Conservation (phyloP, 495 filamentous ascomycete genomes). For the Xylaria grammica region DNA sequence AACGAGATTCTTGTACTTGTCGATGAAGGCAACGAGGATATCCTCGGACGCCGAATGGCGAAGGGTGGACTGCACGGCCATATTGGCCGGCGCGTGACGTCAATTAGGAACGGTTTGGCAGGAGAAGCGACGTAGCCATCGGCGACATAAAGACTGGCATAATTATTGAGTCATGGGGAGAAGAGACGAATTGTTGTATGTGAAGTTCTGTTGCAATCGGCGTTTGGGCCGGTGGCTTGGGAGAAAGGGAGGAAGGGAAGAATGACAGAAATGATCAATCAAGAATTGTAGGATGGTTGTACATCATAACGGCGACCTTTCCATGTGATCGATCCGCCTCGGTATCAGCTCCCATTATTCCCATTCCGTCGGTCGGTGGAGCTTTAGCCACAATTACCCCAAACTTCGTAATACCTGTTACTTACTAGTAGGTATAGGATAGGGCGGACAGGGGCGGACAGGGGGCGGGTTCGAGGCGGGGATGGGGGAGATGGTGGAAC, state of each 20-base stretch:
- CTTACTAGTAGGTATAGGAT: background rate
- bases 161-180: slow-evolving; percentile 8
- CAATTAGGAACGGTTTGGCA: slow-evolving; percentile 25
- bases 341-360: slow-evolving; percentile 17
- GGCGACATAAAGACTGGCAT: slow-evolving; percentile 17
- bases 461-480: too few species aligned
- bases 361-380: background rate
- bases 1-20: slow-evolving; percentile 67
- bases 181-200: background rate
- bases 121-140: slow-evolving; percentile 16
- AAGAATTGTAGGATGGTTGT: background rate
- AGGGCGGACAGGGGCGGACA: too few species aligned
- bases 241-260: slow-evolving; percentile 2
- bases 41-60: slow-evolving; percentile 67
- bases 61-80: slow-evolving; percentile 89
- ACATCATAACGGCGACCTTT: slow-evolving; percentile 6
- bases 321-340: slow-evolving; percentile 25
- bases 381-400: slow-evolving; percentile 8
- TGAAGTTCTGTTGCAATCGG: background rate
- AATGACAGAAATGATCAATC: background rate
- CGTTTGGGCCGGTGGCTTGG: background rate
- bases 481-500: too few species aligned
- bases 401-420: background rate
- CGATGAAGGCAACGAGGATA: slow-evolving; percentile 69
- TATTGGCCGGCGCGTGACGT: slow-evolving; percentile 45